A percentile compares a stretch with the other conserved stretches of the same genome.
These are phyloP conservation scores for Calonectria pteridis DNA, from an alignment of 2,329 filamentous ascomycete species.

Conservation along the genomic window DNA sequence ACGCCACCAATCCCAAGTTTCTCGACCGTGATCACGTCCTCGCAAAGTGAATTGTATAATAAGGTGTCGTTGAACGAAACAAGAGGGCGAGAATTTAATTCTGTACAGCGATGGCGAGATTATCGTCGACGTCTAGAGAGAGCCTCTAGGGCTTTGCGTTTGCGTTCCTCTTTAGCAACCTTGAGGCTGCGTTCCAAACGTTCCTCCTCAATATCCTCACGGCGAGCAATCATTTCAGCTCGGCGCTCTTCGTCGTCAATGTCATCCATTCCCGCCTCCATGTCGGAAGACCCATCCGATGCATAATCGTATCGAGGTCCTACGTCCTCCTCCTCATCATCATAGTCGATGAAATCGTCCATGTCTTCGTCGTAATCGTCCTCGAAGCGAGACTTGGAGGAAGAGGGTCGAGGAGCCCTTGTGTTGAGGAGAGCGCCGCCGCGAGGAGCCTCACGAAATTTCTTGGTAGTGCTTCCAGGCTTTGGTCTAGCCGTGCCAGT, in stretches of 20 bases:
- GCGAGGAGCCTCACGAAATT: slow-evolving; percentile 48
- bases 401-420: slow-evolving; percentile 43
- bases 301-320: slow-evolving; percentile 65
- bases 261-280: slow-evolving; percentile 82
- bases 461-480: slow-evolving; percentile 51
- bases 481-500: slow-evolving; percentile 73
- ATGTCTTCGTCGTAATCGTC: slow-evolving; percentile 74
- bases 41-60: slow-evolving; percentile 15
- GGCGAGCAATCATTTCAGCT: slow-evolving; percentile 72
- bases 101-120: slow-evolving; percentile 2
- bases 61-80: not conserved
- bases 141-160: slow-evolving; percentile 56
- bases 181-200: slow-evolving; percentile 72
- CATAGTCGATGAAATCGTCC: slow-evolving; percentile 73
- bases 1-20: slow-evolving; percentile 34
- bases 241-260: slow-evolving; percentile 78
- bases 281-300: slow-evolving; percentile 78
- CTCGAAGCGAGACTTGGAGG: slow-evolving; percentile 57
- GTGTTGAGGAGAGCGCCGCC: slow-evolving; percentile 57
- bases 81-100: not conserved
- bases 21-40: slow-evolving; percentile 36
- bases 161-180: slow-evolving; percentile 71
- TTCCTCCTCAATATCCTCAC: slow-evolving; percentile 76
- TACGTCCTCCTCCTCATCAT: slow-evolving; percentile 66
- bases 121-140: slow-evolving; percentile 47